Evolutionary conservation across 2,329 filamentous ascomycete genomes (phyloP).

Genomic region (Aspergillus sp.): DNA sequence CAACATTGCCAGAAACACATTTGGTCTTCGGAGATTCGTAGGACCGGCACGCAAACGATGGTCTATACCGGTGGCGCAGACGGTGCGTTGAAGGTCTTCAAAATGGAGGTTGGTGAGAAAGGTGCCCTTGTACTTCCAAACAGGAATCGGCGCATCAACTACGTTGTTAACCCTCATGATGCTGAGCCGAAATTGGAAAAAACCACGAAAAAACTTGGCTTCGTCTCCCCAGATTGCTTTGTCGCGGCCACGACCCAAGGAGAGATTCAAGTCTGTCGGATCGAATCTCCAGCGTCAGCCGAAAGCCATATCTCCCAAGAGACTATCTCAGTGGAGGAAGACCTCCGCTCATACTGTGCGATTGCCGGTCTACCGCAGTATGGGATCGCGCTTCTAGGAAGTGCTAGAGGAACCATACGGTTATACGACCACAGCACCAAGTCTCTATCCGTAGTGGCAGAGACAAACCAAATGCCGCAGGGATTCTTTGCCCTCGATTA

Average conservation of each 20-base stretch:
- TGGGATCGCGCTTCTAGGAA: slow-evolving; percentile 37
- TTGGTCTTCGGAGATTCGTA: slow-evolving; percentile 65
- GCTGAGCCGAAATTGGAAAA: slow-evolving; percentile 13
- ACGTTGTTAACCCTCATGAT: slow-evolving; percentile 8
- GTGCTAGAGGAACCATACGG: slow-evolving; percentile 31
- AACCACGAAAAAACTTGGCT: slow-evolving; percentile 31
- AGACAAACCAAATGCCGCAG: slow-evolving; percentile 29
- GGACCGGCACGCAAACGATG: slow-evolving; percentile 34
- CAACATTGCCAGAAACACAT: slow-evolving; percentile 86
- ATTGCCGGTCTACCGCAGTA: slow-evolving; percentile 29
- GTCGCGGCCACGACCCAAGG: slow-evolving; percentile 31
- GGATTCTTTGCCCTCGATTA: slow-evolving; percentile 27
- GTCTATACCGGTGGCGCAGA: slow-evolving; percentile 83
- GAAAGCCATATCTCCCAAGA: slow-evolving; percentile 20
- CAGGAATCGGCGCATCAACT: slow-evolving; percentile 13
- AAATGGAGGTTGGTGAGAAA: slow-evolving; percentile 17
- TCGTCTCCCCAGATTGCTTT: slow-evolving; percentile 35
- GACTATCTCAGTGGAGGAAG: slow-evolving; percentile 27
- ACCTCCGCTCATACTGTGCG: slow-evolving; percentile 30
- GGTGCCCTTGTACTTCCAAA: slow-evolving; percentile 14
- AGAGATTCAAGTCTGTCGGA: slow-evolving; percentile 32
- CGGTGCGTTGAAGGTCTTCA: slow-evolving; percentile 55
- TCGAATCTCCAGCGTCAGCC: slow-evolving; percentile 12
- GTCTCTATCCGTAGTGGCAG: slow-evolving; percentile 26
- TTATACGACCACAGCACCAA: slow-evolving; percentile 35